A percentile compares a stretch with the other conserved stretches of the same genome.
phyloP scores from a whole-genome alignment of 2,329 filamentous ascomycete species.

The Fusarium longipes region DNA sequence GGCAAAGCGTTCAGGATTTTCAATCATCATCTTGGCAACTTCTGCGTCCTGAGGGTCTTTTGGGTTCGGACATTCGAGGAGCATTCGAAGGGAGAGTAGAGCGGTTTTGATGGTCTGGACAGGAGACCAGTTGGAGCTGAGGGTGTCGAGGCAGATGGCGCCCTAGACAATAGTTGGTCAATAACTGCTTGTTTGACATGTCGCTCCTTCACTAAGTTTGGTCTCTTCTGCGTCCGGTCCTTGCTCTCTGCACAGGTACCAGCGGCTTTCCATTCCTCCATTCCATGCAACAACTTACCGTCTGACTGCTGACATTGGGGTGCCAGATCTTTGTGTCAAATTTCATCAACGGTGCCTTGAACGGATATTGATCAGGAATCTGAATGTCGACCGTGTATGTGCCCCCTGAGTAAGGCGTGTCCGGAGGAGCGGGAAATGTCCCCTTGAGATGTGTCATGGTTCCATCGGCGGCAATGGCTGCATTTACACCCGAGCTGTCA shows the following conservation, averaged over 20 bases:
- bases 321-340: conserved; percentile 97
- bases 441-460: conserved; percentile 87
- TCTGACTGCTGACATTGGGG: conserved; percentile 94
- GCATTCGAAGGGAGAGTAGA: conserved; percentile 89
- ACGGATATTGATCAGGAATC: conserved; percentile 91
- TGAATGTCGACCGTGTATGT: conserved; percentile 84
- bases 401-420: conserved; percentile 92
- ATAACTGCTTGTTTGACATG: neutral
- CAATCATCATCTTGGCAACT: conserved; percentile 89
- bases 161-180: conserved; percentile 68
- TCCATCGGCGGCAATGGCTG: conserved; percentile 70
- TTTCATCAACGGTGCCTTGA: conserved; percentile 89
- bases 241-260: neutral
- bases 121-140: conserved; percentile 91
- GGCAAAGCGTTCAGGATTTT: conserved; percentile 81
- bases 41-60: conserved; percentile 97
- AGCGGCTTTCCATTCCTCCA: neutral
- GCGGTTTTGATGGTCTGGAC: conserved; percentile 97
- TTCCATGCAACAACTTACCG: conserved; percentile 67
- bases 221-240: neutral
- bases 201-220: neutral
- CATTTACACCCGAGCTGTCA: conserved; percentile 79
- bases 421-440: conserved; percentile 85
- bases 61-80: conserved; percentile 92
- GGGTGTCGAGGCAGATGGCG: conserved; percentile 94